Evolutionary conservation across 306 rosid genomes (phyloP), one percentile per base, ranked within the genome.

Genomic region (Fragaria ananassa): DNA sequence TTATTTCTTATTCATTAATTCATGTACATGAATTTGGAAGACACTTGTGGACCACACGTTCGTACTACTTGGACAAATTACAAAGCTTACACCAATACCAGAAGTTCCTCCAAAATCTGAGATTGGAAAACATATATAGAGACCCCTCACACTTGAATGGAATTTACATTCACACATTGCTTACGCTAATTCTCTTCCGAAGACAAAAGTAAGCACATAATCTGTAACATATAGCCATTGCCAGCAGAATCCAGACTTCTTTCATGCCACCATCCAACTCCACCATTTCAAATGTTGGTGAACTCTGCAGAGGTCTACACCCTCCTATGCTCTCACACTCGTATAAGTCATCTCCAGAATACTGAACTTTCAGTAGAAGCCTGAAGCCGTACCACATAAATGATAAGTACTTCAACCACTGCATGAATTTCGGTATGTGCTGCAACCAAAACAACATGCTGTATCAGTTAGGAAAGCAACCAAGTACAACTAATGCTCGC

Each of bases 311-410:
- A 12, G 88, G 29, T 35, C 87, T 79, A 70, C 98, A 95, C 64
- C 98, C 97, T 74, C 86, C 88, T 47, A 5, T 23, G 83, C 93
- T 89, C 80, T 81, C 86, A 68, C 98, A 92, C 57, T 90, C 98
- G 23, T 89, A 95, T 23, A 89, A 31, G 13, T 95, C 78, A 4
- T 95, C 96, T 65, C 96, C 97, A 45, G 96, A 83, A 74, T 95
- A 95, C 17, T 95, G 98, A 78, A 95, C 97, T 63, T 95, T 95
- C 17, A 95, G 83, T 0, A 95, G 90, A 23, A 95, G 88, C 76
- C 97, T 87, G 54, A 92, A 95, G 13, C 98, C 97, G 70, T 92
- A 89, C 85, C 85, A 95, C 95, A 95, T 83, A 87, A 92, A 92
- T 2, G 98, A 95, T 50, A 89, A 15, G 76, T 92, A 90, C 89